These are phyloP conservation scores for Nymphaea colorata DNA, from an alignment of 164 flowering plant genomes.

Conservation along the genomic window DNA sequence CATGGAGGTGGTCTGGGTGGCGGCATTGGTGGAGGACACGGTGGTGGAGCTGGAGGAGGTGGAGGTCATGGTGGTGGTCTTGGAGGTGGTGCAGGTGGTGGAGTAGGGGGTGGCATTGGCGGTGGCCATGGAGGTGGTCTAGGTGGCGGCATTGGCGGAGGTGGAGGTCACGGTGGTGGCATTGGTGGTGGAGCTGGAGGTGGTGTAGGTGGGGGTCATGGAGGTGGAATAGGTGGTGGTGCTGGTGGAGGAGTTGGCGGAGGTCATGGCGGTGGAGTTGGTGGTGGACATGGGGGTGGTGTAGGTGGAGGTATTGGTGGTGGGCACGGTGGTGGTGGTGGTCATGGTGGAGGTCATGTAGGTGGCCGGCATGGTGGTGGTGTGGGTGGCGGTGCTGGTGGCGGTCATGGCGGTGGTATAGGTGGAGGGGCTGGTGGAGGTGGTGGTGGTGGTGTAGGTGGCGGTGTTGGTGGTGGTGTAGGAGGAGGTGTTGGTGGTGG, in stretches of 20 bases:
- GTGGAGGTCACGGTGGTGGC: not conserved
- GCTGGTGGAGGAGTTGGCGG: too few relatives aligned
- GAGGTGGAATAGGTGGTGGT: too few relatives aligned
- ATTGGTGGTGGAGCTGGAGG: too few relatives aligned
- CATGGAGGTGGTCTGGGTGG: conserved; percentile 6
- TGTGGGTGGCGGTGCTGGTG: not conserved
- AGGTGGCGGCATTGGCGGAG: conserved; percentile 3
- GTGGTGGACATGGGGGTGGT: too few relatives aligned
- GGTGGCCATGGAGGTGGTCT: not conserved
- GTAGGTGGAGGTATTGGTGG: too few relatives aligned
- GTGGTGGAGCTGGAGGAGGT: conserved; percentile 1
- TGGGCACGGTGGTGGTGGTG: not conserved
- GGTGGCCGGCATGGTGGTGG: not conserved
- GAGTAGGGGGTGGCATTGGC: not conserved
- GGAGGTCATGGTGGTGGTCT: too few relatives aligned
- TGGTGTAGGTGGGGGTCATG: too few relatives aligned
- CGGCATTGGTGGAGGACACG: conserved; percentile 4
- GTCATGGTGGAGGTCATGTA: conserved; percentile 2
- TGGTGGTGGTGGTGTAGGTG: not conserved
- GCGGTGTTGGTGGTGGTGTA: not conserved
- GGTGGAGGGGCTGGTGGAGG: conserved; percentile 5
- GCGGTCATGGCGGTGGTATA: not conserved
- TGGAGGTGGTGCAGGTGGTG: not conserved
- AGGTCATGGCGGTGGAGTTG: too few relatives aligned
- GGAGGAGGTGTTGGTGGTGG: not conserved